A percentile compares a stretch with the other conserved stretches of the same genome.
These are phyloP conservation scores for Dillenia turbinata DNA, from an alignment of 164 flowering plant species.

Conservation along the genomic window DNA sequence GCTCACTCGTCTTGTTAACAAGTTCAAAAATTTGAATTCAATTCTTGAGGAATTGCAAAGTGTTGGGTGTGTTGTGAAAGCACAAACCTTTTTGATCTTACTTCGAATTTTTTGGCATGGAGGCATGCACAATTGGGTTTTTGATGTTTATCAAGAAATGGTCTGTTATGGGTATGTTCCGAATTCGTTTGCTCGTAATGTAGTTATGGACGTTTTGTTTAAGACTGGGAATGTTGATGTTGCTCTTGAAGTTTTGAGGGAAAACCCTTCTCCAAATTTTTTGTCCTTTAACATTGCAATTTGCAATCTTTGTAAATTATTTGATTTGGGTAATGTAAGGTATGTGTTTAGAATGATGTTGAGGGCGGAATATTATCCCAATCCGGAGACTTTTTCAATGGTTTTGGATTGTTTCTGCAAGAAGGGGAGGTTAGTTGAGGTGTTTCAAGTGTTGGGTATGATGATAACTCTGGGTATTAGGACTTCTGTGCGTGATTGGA, in stretches of 20 bases:
- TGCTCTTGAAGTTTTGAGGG: conserved; percentile 33
- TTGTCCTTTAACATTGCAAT: conserved; percentile 49
- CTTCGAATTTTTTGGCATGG: conserved; percentile 62
- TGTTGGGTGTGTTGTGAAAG: conserved; percentile 40
- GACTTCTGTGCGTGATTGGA: conserved; percentile 43
- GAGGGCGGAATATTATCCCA: conserved; percentile 35
- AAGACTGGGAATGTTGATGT: conserved; percentile 29
- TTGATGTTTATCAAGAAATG: conserved; percentile 54
- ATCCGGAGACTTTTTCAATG: conserved; percentile 31
- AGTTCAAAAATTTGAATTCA: conserved; percentile 25
- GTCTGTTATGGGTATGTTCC: conserved; percentile 36
- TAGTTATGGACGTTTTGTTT: conserved; percentile 51
- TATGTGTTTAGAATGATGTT: conserved; percentile 35
- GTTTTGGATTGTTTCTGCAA: conserved; percentile 52
- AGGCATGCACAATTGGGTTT: conserved; percentile 34
- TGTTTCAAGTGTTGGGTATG: conserved; percentile 43
- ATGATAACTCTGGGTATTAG: conserved; percentile 40
- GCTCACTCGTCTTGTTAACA: conserved; percentile 25
- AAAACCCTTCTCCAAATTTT: conserved; percentile 42
- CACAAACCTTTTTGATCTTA: conserved; percentile 49
- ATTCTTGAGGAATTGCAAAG: conserved; percentile 35
- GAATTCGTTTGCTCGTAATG: conserved; percentile 48
- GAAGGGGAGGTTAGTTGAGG: conserved; percentile 31
- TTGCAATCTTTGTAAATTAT: conserved; percentile 42
- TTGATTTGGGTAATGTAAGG: conserved; percentile 24